Evolutionary conservation across 306 rosid genomes (phyloP), one percentile per base, ranked within the genome.

Genomic region (Gleditsia sinensis): DNA sequence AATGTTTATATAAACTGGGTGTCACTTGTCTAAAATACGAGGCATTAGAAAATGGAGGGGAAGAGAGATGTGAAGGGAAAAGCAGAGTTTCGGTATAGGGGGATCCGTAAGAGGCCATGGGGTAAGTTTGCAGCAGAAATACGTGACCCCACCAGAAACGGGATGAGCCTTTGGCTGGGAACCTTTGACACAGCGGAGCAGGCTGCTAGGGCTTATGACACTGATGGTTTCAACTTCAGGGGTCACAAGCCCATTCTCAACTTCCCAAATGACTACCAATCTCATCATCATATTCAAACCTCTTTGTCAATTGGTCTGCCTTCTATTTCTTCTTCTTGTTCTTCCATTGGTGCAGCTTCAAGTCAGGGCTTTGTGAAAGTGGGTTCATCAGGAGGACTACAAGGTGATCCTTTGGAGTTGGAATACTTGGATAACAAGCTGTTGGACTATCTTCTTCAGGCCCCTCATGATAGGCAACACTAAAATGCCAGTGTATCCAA

Each of bases 121-220:
- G 96, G 98, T 0, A 92, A 88, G 80, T 92, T 78, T 37, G 96
- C 94, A 0, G 94, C 98, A 33, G 96, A 92, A 83, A 92, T 92
- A 4, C 91, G 98, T 0, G 98, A 92, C 64, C 94, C 94, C 3
- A n/a, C 53, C 24, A 71, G 83, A 40, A 88, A 77, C 48, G 98
- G 98, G 7, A 82, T 70, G n/a, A n/a, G 54, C 9, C 1, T 48
- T 6, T 48, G 54, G 54, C 54, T 48, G 9, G 54, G 54, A n/a
- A 48, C 54, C 11, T 48, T 48, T 3, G 24, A 48, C 54, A 48
- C 54, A 5, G 24, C 54, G 1, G 54, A 48, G 54, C 10, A 48
- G 23, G 54, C 54, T 17, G 54, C 54, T 0, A 48, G 23, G 54
- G 54, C 54, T 17, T 48, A 48, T 7, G 54, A 48, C 7, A 10